These are phyloP conservation scores for Candida koratica DNA, from an alignment of 805 yeast genomes.

Conservation along the genomic window DNA sequence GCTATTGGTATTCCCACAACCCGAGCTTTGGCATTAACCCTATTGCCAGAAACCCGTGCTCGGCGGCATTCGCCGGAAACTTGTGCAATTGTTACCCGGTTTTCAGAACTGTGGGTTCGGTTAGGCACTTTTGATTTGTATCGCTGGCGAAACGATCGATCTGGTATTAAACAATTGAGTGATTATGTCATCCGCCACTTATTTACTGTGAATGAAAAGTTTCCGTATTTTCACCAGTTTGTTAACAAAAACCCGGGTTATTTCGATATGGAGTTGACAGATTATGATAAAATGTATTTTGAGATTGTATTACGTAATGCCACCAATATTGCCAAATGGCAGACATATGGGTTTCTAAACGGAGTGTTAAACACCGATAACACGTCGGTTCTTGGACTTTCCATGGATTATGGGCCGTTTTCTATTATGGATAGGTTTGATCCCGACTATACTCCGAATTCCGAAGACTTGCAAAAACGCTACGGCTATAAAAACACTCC, in stretches of 20 bases:
- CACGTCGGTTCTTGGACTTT: conserved; percentile 81
- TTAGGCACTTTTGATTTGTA: conserved; percentile 85
- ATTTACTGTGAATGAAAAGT: conserved; percentile 34
- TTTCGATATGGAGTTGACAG: conserved; percentile 34
- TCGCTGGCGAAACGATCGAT: conserved; percentile 66
- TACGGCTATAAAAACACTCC: conserved; percentile 86
- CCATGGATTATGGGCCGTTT: conserved; percentile 94
- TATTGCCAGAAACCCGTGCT: conserved; percentile 73
- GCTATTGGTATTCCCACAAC: conserved; percentile 85
- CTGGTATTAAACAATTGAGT: conserved; percentile 57
- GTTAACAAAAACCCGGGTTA: conserved; percentile 19
- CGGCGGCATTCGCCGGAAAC: conserved; percentile 67
- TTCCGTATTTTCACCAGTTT: conserved; percentile 26
- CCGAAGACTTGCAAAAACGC: conserved; percentile 69
- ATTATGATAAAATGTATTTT: conserved; percentile 67
- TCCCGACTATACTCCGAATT: conserved; percentile 82
- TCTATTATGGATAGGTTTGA: conserved; percentile 84
- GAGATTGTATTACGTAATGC: conserved; percentile 77
- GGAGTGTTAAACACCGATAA: conserved; percentile 96
- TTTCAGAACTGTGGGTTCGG: conserved; percentile 84
- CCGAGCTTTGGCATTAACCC: conserved; percentile 71
- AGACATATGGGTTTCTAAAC: conserved; percentile 85
- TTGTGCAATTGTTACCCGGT: conserved; percentile 81
- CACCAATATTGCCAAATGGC: conserved; percentile 75
- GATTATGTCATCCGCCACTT: conserved; percentile 71